These are phyloP conservation scores for Grigorovia transvaalensis DNA, from an alignment of 805 yeast species.

Conservation along the genomic window DNA sequence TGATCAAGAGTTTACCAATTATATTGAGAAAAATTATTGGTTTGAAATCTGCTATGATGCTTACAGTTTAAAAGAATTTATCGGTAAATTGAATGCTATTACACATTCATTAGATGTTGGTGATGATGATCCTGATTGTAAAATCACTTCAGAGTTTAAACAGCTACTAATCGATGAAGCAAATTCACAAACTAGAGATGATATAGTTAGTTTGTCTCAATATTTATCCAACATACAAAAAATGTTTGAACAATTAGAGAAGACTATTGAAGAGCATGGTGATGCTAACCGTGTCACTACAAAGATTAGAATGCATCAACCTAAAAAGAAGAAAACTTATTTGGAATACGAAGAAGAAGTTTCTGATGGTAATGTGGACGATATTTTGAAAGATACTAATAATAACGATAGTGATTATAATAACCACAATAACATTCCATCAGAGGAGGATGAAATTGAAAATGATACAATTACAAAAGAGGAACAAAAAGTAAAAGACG, in stretches of 20 bases:
- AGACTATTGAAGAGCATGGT: conserved; percentile 26
- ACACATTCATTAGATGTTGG: conserved; percentile 1
- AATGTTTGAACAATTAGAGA: conserved; percentile 54
- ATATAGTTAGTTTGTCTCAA: conserved; percentile 12
- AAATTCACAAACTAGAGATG: conserved; percentile 16
- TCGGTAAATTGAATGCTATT: conserved; percentile 11
- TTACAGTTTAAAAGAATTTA: conserved; percentile 15
- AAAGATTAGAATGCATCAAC: conserved; percentile 5
- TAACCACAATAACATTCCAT: background rate
- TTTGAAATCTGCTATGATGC: conserved; percentile 22
- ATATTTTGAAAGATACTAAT: background rate
- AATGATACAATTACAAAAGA: background rate
- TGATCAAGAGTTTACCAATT: background rate
- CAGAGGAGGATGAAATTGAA: conserved; percentile 1
- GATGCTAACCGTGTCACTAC: conserved; percentile 6
- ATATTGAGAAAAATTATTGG: conserved; percentile 15
- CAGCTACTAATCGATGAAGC: conserved; percentile 15
- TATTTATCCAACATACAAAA: conserved; percentile 14
- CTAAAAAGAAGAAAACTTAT: conserved; percentile 1
- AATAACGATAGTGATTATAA: conserved; percentile 1
- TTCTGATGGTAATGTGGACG: conserved; percentile 5
- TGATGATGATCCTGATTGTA: background rate
- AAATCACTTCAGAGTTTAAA: background rate
- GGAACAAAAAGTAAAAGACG: background rate
- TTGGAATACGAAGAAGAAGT: conserved; percentile 2